Percentiles rank a stretch among this genome's conserved stretches.
Conservation (phyloP, 2,329 filamentous ascomycete genomes). For the Plenodomus tracheiphilus region DNA sequence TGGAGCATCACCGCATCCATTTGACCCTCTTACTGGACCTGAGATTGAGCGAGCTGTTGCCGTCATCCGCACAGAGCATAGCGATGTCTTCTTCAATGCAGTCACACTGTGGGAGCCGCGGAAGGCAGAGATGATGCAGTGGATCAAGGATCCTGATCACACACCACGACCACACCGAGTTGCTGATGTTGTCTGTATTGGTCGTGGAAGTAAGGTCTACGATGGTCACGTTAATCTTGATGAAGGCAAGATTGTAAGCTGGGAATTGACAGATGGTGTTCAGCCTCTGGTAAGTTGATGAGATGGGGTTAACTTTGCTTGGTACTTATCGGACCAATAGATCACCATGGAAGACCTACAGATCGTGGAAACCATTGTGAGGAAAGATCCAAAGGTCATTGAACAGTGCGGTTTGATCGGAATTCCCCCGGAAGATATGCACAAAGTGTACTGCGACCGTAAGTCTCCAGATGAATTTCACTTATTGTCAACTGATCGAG, state of each 20-base stretch:
- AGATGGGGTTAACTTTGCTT: background rate
- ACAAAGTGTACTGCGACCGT: slow-evolving; percentile 94
- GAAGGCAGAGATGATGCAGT: slow-evolving; percentile 80
- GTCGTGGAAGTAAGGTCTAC: slow-evolving; percentile 74
- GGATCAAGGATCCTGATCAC: slow-evolving; percentile 68
- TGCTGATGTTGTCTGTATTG: slow-evolving; percentile 83
- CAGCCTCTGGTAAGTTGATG: slow-evolving; percentile 70
- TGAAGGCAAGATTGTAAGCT: slow-evolving; percentile 67
- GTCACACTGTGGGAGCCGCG: slow-evolving; percentile 83
- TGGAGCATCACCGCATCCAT: slow-evolving; percentile 64
- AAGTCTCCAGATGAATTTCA: slow-evolving; percentile 37
- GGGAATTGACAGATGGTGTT: slow-evolving; percentile 74
- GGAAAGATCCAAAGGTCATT: slow-evolving; percentile 82
- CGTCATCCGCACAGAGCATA: slow-evolving; percentile 70
- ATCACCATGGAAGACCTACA: slow-evolving; percentile 92
- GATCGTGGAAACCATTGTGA: slow-evolving; percentile 73
- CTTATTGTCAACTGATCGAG: slow-evolving; percentile 11
- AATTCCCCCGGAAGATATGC: slow-evolving; percentile 80
- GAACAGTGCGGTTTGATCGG: slow-evolving; percentile 86
- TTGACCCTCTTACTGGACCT: slow-evolving; percentile 72
- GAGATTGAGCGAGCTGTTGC: slow-evolving; percentile 76
- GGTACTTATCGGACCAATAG: slow-evolving; percentile 41
- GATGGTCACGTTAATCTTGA: slow-evolving; percentile 80
- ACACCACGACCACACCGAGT: slow-evolving; percentile 68
- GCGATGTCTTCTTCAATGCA: slow-evolving; percentile 80